Conservation (phyloP, 2,329 filamentous ascomycete species). For the Penicillium corylophilum region DNA sequence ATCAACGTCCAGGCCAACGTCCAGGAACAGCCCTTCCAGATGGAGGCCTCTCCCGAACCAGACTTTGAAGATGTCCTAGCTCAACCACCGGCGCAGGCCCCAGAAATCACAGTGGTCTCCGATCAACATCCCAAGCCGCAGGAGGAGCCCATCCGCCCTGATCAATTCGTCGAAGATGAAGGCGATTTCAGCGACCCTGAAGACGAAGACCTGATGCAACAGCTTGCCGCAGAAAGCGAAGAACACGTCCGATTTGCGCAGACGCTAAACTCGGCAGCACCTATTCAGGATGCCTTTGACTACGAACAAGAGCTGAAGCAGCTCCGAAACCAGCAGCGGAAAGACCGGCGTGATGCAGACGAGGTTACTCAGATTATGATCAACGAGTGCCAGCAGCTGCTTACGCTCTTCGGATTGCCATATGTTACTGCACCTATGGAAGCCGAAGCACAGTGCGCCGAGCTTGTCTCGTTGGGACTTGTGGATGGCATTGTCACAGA, state of each 20-base stretch:
- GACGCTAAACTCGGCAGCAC: slow-evolving; percentile 74
- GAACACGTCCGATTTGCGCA: slow-evolving; percentile 93
- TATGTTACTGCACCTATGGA: slow-evolving; percentile 99
- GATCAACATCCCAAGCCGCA: slow-evolving; percentile 20
- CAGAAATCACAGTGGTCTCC: slow-evolving; percentile 21
- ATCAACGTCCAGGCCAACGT: too few relatives aligned
- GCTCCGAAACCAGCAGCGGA: slow-evolving; percentile 90
- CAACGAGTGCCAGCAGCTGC: slow-evolving; percentile 85
- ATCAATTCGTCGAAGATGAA: slow-evolving; percentile 44
- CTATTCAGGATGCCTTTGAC: slow-evolving; percentile 67
- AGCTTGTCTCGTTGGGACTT: slow-evolving; percentile 78
- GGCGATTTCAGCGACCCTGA: slow-evolving; percentile 81
- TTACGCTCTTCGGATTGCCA: slow-evolving; percentile 86
- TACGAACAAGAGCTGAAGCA: slow-evolving; percentile 87
- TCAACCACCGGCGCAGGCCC: background rate
- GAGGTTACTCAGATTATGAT: slow-evolving; percentile 95
- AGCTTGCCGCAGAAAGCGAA: slow-evolving; percentile 85
- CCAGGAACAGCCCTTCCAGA: background rate
- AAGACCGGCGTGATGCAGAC: slow-evolving; percentile 91
- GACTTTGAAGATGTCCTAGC: slow-evolving; percentile 54
- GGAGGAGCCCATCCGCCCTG: slow-evolving; percentile 17
- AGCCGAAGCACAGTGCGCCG: slow-evolving; percentile 94
- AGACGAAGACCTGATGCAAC: slow-evolving; percentile 82
- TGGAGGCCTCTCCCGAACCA: slow-evolving; percentile 44
- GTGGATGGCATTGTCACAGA: slow-evolving; percentile 98